Base-by-base conservation (phyloP, 306 rosid species). In the Pterocarpus macrocarpus region DNA sequence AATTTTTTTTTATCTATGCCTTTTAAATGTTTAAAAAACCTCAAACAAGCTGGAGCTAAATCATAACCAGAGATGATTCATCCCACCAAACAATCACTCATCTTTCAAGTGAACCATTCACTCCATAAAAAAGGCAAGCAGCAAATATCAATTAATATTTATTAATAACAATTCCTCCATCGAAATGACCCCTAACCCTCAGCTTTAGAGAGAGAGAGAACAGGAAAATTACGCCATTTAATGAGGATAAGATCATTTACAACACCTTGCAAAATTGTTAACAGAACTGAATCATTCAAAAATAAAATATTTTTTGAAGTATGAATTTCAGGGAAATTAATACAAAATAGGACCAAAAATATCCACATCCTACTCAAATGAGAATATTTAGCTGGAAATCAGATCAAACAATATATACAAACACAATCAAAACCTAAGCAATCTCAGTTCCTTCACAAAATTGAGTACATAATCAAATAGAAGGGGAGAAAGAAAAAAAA, bases 201-300 rank as follows among this genome's bases (percentile, higher is more conserved):
- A 2, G 14, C 12, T 45, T 45, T 45, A 45, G 10, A 45, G 10
- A 45, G 10, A 45, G 11, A 9, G 12, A 5, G 2, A 52, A 5
- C 5, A 12, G 7, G 6, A 62, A 77, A 77, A 52, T 28, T 81
- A 30, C 10, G 16, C 35, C 63, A 39, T 12, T 9, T 55, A 44
- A 16, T 3, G 49, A 39, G n/a, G 64, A 62, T 59, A 33, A 69
- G 10, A 22, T 77, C 53, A 63, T n/a, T 63, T 3, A 39, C 28
- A 53, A 77, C 43, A 33, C 22, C 12, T 8, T 16, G 22, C 7
- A 43, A 43, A 30, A 74, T 55, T 13, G 11, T 62, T 15, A 45
- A 34, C 73, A 58, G 61, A 77, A 64, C n/a, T 9, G 69, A 63
- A 81, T 2, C 49, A 68, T 50, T 69, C 13, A 82, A 82, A 62